Percentiles rank a stretch among this genome's conserved stretches.
phyloP scores from a whole-genome alignment of 2,329 filamentous ascomycete genomes.

The Chrysoporthe austroafricana region DNA sequence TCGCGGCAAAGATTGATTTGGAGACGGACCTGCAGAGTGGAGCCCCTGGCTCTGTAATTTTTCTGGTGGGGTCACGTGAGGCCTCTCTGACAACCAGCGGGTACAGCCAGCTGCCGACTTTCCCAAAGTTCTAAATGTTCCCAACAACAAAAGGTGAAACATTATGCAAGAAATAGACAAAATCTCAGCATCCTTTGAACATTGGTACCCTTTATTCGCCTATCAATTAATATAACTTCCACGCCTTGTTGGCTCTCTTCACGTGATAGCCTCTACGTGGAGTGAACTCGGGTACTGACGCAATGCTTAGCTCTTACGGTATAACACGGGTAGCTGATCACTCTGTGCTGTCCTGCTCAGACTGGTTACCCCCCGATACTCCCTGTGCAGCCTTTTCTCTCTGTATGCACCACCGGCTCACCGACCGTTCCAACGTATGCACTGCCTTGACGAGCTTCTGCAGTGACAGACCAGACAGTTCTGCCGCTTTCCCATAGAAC shows the following conservation, averaged over 20 bases:
- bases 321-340: background rate
- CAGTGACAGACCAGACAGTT: constrained; percentile 42
- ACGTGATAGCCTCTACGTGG: background rate
- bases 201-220: background rate
- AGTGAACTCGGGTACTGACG: background rate
- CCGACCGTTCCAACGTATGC: constrained; percentile 41
- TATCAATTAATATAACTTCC: background rate
- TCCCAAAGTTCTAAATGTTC: too few species aligned
- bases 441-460: constrained; percentile 42
- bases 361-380: background rate
- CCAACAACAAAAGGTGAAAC: too few species aligned
- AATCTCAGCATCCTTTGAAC: background rate
- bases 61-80: constrained; percentile 17
- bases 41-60: constrained; percentile 12
- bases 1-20: constrained; percentile 16
- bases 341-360: constrained; percentile 23
- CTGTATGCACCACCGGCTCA: constrained; percentile 40
- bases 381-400: constrained; percentile 30
- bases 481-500: constrained; percentile 49
- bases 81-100: constrained; percentile 2
- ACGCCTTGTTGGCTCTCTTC: background rate
- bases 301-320: background rate
- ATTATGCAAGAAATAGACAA: background rate
- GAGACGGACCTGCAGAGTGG: constrained; percentile 5
- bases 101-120: background rate